Base-by-base conservation (phyloP, 225 moss, liverwort and hornwort genomes). In the Marchantia paleacea region DNA sequence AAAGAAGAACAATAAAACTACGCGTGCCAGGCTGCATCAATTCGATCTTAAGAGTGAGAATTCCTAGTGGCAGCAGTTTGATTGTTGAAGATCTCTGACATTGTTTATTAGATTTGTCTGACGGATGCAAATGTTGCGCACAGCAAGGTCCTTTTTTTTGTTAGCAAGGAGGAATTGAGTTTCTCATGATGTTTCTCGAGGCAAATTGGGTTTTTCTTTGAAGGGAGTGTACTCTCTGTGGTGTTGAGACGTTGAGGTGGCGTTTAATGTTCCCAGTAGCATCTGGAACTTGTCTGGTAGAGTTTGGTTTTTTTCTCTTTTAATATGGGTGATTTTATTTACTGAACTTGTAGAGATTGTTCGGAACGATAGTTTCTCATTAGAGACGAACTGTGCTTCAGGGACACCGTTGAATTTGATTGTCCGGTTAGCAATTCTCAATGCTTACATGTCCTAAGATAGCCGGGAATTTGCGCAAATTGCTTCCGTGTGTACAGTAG, bases 31-130 rank as follows among this genome's bases (percentile, higher is more conserved):
- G 50, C 51, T 64, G 24, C 78, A 78, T 52, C 49, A n/a, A 12
- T 78, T 78, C 51, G 78, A 78, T 55, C 78, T 78, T 20, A 78
- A 65, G 65, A 53, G 78, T 78, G 29, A 78, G 64, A 73, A 52
- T 73, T n/a, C 9, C 18, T 16, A 39, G 5, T 22, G 48, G 7
- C 8, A 28, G 8, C 25, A 14, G 3, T 24, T 68, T 30, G 28
- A 62, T 14, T 62, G 0, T 62, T 62, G 16, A 24, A 8, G 7
- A 24, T 62, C 58, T 6, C 18, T 22, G n/a, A 6, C 62, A 3
- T 62, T 7, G 18, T 6, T 22, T 8, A 62, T 62, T 62, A 18
- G 62, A 62, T 20, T 58, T 16, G 15, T 58, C 58, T 16, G 58
- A 16, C 20, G 13, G 16, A 19, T 20, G 58, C 14, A 39, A 39